These are phyloP conservation scores for Coemansia sp. DNA, from an alignment of 192 early-diverging fungal species.

Conservation along the genomic window DNA sequence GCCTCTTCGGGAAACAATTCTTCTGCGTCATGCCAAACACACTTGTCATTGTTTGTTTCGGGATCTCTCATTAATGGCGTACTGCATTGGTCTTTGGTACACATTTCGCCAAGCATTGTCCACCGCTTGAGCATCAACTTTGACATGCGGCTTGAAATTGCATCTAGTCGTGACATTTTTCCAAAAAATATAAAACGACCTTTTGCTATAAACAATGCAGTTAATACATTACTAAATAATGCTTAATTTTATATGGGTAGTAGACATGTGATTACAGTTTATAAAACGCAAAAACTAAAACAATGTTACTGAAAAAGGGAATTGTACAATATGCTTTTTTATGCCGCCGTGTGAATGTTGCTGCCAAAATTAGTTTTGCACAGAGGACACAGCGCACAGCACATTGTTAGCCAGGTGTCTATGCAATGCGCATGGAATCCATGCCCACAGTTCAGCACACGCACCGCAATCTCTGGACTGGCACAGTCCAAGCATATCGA, in stretches of 20 bases:
- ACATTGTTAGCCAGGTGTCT: slow-evolving; percentile 47
- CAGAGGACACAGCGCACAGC: slow-evolving; percentile 35
- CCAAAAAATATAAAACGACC: too few species aligned
- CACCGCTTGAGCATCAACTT: slow-evolving; percentile 50
- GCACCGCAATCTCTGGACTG: slow-evolving; percentile 4
- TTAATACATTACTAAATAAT: too few species aligned
- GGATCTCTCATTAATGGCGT: slow-evolving; percentile 46
- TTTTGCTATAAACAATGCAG: too few species aligned
- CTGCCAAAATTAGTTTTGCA: slow-evolving; percentile 32
- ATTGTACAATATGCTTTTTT: too few species aligned
- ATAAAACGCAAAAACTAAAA: too few species aligned
- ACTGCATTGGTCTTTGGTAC: slow-evolving; percentile 25
- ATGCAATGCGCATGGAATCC: slow-evolving; percentile 45
- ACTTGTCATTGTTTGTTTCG: slow-evolving; percentile 22
- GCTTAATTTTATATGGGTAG: too few species aligned
- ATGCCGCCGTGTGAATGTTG: too few species aligned
- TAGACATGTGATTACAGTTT: too few species aligned
- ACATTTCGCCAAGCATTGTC: slow-evolving; percentile 49
- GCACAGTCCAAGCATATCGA: slow-evolving; percentile 33
- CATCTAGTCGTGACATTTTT: slow-evolving; percentile 33
- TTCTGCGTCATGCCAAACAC: slow-evolving; percentile 42
- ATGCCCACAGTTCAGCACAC: slow-evolving; percentile 37
- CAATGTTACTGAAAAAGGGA: too few species aligned
- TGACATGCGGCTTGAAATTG: slow-evolving; percentile 40
- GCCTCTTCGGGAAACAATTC: slow-evolving; percentile 45